These are phyloP conservation scores for Schizosaccharomyces cryophilus DNA, from an alignment of 805 yeast species.

Conservation along the genomic window DNA sequence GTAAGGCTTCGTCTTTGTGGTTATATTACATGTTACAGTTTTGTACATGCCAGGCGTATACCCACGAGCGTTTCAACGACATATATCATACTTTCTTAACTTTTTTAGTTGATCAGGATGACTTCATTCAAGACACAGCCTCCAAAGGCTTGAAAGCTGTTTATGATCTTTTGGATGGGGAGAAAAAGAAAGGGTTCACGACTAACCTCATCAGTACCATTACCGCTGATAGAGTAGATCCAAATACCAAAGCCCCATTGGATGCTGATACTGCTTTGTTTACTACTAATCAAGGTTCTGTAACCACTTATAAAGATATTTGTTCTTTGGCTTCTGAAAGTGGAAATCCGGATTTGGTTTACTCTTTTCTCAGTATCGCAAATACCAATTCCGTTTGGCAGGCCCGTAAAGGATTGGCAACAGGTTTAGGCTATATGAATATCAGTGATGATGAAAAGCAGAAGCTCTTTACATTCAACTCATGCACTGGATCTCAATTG, in stretches of 20 bases:
- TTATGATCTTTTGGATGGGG: conserved; percentile 49
- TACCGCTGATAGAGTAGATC: conserved; percentile 26
- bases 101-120: conserved; percentile 61
- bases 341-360: conserved; percentile 84
- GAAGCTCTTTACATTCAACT: conserved; percentile 29
- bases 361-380: conserved; percentile 81
- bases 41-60: conserved; percentile 25
- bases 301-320: conserved; percentile 78
- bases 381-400: conserved; percentile 76
- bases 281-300: conserved; percentile 30
- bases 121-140: conserved; percentile 75
- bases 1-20: conserved; percentile 51
- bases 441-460: conserved; percentile 56
- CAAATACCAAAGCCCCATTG: background rate
- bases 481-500: conserved; percentile 29
- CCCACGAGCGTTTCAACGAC: conserved; percentile 24
- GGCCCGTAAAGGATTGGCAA: conserved; percentile 79
- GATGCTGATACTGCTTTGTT: conserved; percentile 19
- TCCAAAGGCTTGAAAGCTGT: conserved; percentile 65
- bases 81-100: conserved; percentile 56
- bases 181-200: conserved; percentile 46
- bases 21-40: conserved; percentile 55
- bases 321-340: conserved; percentile 55
- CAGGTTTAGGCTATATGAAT: conserved; percentile 61
- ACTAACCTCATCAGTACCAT: conserved; percentile 51